Percentiles rank a stretch among this genome's conserved stretches.
These are phyloP conservation scores for Phallus indusiatus DNA, from an alignment of 768 basidiomycete species.

Conservation along the genomic window DNA sequence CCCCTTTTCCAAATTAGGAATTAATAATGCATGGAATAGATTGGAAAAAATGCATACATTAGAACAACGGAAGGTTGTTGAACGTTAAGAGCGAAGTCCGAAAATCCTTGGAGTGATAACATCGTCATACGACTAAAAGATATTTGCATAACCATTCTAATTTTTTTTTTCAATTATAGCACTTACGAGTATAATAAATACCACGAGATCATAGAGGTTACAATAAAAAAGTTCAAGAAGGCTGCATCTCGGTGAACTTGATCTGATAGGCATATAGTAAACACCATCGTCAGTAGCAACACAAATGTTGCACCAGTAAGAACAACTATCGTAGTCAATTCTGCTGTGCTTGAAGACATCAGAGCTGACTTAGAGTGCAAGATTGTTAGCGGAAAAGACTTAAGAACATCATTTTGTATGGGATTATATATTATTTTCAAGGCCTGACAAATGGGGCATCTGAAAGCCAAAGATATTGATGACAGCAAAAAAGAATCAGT, in stretches of 20 bases:
- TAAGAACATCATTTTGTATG: too few relatives aligned
- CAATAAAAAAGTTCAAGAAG: not conserved
- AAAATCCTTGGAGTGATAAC: too few relatives aligned
- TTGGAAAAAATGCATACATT: too few relatives aligned
- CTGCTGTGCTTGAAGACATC: not conserved
- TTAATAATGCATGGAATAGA: too few relatives aligned
- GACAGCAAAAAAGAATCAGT: too few relatives aligned
- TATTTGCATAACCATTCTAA: not conserved
- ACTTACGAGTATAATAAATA: not conserved
- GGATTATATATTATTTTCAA: too few relatives aligned
- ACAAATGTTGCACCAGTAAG: not conserved
- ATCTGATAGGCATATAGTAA: not conserved
- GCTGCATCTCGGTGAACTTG: not conserved
- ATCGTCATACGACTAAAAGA: not conserved
- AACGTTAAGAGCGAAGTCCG: too few relatives aligned
- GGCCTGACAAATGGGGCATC: too few relatives aligned
- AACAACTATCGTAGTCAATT: not conserved
- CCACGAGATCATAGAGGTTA: not conserved
- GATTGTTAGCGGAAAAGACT: not conserved
- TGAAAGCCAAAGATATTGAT: too few relatives aligned
- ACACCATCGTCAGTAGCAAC: not conserved
- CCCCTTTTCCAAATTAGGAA: too few relatives aligned
- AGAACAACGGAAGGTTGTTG: too few relatives aligned
- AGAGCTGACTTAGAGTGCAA: not conserved
- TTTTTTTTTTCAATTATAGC: not conserved